Percentiles rank a stretch among this genome's conserved stretches.
Conservation (phyloP, 23 red algal species). For the Agarophyton chilense region DNA sequence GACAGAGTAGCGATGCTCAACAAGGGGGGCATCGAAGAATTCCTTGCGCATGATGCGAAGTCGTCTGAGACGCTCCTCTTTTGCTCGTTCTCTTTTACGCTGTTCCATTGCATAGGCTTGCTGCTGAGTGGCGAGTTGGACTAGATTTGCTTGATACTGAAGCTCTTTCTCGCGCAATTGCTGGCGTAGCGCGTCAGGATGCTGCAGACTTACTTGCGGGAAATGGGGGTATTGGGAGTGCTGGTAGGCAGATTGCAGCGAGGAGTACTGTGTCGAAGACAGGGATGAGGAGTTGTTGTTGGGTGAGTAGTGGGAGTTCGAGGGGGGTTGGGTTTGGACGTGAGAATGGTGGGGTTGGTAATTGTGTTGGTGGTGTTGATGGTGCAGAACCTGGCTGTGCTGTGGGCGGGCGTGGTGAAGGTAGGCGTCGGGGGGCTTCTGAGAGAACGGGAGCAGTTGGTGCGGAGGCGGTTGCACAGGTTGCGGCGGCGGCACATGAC, state of each 20-base stretch:
- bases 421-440: background rate
- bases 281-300: background rate
- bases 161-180: conserved; percentile 1
- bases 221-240: background rate
- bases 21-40: conserved; percentile 78
- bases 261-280: background rate
- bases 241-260: background rate
- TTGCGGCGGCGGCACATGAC: background rate
- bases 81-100: conserved; percentile 17
- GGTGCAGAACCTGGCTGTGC: background rate
- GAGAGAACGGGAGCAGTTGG: background rate
- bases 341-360: conserved; percentile 8
- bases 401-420: conserved; percentile 10
- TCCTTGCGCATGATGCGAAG: conserved; percentile 68
- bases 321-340: background rate
- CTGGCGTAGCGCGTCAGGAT: conserved; percentile 9
- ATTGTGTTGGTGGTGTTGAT: conserved; percentile 1
- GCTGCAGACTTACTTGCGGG: background rate
- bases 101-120: conserved; percentile 8
- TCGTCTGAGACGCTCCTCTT: conserved; percentile 47
- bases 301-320: background rate
- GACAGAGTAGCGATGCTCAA: conserved; percentile 72
- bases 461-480: conserved; percentile 3
- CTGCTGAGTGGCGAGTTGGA: background rate
- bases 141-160: conserved; percentile 33